phyloP scores from a whole-genome alignment of 495 filamentous ascomycete species.

The Pyrenula aspistea region DNA sequence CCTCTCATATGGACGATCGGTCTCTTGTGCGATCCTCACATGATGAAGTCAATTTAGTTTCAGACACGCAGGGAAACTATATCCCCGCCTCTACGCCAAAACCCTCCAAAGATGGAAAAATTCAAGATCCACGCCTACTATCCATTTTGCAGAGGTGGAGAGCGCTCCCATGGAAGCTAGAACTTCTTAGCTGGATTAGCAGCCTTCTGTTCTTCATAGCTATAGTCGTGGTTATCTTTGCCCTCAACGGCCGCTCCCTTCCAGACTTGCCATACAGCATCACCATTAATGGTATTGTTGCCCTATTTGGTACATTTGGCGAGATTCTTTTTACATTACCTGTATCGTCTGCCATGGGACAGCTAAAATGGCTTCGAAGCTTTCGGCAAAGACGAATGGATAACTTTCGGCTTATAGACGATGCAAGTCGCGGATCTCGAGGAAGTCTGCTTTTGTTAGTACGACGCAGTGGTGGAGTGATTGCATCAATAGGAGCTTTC shows the following conservation, averaged over 20 bases:
- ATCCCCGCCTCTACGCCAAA: neutral
- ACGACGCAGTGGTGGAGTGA: neutral
- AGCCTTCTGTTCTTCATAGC: neutral
- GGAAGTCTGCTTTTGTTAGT: neutral
- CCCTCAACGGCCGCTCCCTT: neutral
- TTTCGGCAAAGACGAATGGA: neutral
- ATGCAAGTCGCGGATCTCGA: neutral
- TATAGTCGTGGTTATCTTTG: neutral
- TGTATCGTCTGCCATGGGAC: neutral
- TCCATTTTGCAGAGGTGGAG: neutral
- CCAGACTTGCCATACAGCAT: neutral
- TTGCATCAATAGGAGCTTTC: constrained; percentile 3
- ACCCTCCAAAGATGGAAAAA: neutral
- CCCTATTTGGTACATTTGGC: neutral
- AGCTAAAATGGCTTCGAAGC: neutral
- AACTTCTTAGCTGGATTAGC: neutral
- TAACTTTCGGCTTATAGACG: neutral
- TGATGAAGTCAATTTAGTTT: neutral
- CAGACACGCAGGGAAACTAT: neutral
- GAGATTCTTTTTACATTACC: neutral
- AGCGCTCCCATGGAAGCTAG: neutral
- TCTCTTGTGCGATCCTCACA: neutral
- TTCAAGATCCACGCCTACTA: neutral
- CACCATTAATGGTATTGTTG: neutral
- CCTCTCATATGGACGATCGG: neutral